Evolutionary conservation across 208 protist species (phyloP), one percentile per base, ranked within the genome.

Genomic region (Novymonas esmeraldas): DNA sequence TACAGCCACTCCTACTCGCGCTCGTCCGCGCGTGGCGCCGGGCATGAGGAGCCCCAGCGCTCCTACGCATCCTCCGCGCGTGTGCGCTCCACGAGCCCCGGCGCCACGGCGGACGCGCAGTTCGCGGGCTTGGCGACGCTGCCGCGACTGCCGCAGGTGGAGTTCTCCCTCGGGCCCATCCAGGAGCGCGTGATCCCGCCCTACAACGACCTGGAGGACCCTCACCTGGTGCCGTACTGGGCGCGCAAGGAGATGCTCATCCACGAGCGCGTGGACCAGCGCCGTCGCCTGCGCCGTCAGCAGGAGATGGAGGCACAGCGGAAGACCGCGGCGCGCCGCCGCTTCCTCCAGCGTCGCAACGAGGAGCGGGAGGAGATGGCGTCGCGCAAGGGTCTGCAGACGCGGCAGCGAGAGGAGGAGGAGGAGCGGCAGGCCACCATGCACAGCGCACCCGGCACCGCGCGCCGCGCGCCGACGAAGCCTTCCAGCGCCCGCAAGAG

Each of bases 161-260:
- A 91, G 49, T 94, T 94, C 73, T 80, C 84, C 0, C 83, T 94
- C 2, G 87, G 87, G 16, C 87, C 87, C 0, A 58, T 89, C 36
- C 72, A 89, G 68, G 84, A 94, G 42, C 81, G 79, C 45, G 69
- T 56, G 14, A 76, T 94, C 39, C 87, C 87, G 7, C 73, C 81
- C 29, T 94, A 94, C 82, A 94, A 94, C 58, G 87, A 94, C 70
- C 74, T 94, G 5, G 87, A 94, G 36, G 87, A 94, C 64, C 87
- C 87, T 16, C 82, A 94, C 65, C 80, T 94, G 6, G 74, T 70
- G 20, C 80, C 73, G 20, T 94, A 89, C 81, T 94, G 87, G 85
- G 77, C 74, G 3, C 78, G 87, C 20, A 84, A 82, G 24, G 83
- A 89, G 67, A 78, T 83, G 71, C 70, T 94, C 20, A 78, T 87